Percentiles rank a stretch among this genome's conserved stretches.
phyloP scores from a whole-genome alignment of 805 yeast genomes.

The Candida ponderosae region DNA sequence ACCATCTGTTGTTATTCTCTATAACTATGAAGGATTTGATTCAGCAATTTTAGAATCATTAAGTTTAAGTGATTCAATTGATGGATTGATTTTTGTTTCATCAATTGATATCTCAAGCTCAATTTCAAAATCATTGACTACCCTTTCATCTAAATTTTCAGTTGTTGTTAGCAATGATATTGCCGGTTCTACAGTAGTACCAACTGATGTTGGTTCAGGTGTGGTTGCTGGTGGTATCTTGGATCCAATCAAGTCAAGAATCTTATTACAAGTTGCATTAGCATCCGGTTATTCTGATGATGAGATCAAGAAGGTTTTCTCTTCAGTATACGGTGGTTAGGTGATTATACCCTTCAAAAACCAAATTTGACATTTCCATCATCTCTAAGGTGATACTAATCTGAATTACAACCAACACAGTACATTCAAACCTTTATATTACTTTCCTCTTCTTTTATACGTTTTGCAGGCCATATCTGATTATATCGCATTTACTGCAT shows the following conservation, averaged over 20 bases:
- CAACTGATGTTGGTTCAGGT: slow-evolving; percentile 22
- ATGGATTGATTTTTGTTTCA: slow-evolving; percentile 42
- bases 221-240: slow-evolving; percentile 44
- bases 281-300: slow-evolving; percentile 28
- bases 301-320: slow-evolving; percentile 37
- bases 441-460: too few relatives aligned
- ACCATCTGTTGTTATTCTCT: slow-evolving; percentile 33
- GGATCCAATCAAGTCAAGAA: slow-evolving; percentile 43
- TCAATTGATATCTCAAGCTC: slow-evolving; percentile 31
- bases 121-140: slow-evolving; percentile 25
- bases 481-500: too few relatives aligned
- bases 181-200: slow-evolving; percentile 43
- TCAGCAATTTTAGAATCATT: slow-evolving; percentile 27
- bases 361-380: not conserved
- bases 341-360: not conserved
- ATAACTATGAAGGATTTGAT: slow-evolving; percentile 38
- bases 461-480: too few relatives aligned
- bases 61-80: slow-evolving; percentile 23
- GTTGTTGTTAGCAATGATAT: slow-evolving; percentile 40
- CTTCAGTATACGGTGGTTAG: slow-evolving; percentile 46
- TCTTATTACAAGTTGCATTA: slow-evolving; percentile 41
- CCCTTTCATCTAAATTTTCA: slow-evolving; percentile 29
- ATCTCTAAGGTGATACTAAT: too few relatives aligned
- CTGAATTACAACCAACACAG: too few relatives aligned
- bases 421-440: too few relatives aligned